Evolutionary conservation across 2,329 filamentous ascomycete species (phyloP), one percentile per base, ranked within the genome.

Genomic region (Venturia nashicola): DNA sequence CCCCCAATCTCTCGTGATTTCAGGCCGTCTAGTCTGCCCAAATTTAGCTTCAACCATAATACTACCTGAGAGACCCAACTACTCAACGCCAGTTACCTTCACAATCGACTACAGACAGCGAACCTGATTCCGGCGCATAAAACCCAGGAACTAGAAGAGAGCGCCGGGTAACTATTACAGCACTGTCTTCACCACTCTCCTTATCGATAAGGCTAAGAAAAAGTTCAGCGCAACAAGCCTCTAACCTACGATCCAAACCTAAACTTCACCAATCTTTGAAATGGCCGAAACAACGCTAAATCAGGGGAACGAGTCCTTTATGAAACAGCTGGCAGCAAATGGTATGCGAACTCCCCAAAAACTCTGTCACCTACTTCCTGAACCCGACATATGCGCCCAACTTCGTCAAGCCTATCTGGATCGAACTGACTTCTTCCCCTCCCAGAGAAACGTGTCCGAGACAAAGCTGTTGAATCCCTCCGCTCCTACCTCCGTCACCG

Each of bases 321-420:
- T 95, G 67, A 89, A 86, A 75, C 87, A 92, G 72, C 85, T 95
- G 67, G 89, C 89, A 64, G 92, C 90, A 43, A 94, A 89, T 77
- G 89, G 90, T 93, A 73, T 67, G 78, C 59, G n/a, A 65, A 59
- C 9, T n/a, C 5, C 12, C n/a, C 11, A 8, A 34, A 34, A 11
- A 34, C 3, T 5, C 27, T 18, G 2, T 14, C 0, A 14, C 14
- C 14, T 20, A n/a, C 27, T 23, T 32, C 51, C 51, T n/a, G 12
- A 57, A 57, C 7, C 27, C 18, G 14, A 57, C 27, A 60, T 60
- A 65, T 64, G 23, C 59, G n/a, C n/a, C n/a, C 11, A 46, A 32
- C 48, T 36, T 39, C 18, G 36, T 39, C 34, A 36, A 23, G 9
- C 55, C 34, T 6, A 3, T 59, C 3, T 5, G 46, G n/a, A 57